These are phyloP conservation scores for Caryopteris hybrid DNA, from an alignment of 305 asterid species.

Conservation along the genomic window DNA sequence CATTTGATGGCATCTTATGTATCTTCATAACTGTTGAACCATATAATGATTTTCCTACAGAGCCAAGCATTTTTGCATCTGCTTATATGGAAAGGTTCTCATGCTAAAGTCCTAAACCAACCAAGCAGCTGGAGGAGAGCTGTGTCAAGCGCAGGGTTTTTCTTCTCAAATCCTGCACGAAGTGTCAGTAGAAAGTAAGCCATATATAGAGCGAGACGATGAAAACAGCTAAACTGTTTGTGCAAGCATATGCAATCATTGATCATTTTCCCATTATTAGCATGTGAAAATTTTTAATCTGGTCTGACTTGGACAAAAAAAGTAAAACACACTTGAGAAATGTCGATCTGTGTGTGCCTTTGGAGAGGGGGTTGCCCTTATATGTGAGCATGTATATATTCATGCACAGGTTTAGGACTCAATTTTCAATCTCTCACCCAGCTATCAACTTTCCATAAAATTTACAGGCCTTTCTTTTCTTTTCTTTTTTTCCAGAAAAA, in stretches of 20 bases:
- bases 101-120: conserved; percentile 85
- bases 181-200: conserved; percentile 4
- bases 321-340: neutral
- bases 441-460: no score
- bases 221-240: neutral
- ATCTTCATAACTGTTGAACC: conserved; percentile 2
- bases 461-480: no score
- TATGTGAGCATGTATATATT: neutral
- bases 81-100: conserved; percentile 18
- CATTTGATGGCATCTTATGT: conserved; percentile 4
- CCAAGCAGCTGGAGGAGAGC: conserved; percentile 75
- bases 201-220: neutral
- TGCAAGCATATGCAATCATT: neutral
- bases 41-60: neutral
- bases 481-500: no score
- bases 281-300: neutral
- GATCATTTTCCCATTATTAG: neutral
- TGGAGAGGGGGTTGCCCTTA: no score
- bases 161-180: conserved; percentile 68
- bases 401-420: neutral
- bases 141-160: conserved; percentile 55
- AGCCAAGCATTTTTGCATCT: neutral
- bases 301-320: neutral
- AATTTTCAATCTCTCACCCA: neutral
- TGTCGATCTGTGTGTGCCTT: no score